These are phyloP conservation scores for Lepiota brunneoincarnata DNA, from an alignment of 768 basidiomycete species.

Conservation along the genomic window DNA sequence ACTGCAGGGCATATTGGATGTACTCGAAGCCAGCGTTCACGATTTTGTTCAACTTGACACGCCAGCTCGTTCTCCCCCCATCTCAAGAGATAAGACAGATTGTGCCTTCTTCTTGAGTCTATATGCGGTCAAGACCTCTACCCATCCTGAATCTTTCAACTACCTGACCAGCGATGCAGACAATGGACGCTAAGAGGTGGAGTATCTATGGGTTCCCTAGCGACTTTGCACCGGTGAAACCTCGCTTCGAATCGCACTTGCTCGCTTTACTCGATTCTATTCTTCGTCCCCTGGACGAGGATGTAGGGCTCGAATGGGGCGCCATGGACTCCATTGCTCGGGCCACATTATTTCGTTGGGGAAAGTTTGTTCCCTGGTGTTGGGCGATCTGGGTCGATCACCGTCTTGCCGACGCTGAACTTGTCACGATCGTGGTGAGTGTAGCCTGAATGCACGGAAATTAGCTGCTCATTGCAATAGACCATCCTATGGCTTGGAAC, in stretches of 20 bases:
- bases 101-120: slow-evolving; percentile 4
- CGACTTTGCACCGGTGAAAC: not conserved
- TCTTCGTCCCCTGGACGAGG: not conserved
- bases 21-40: slow-evolving; percentile 4
- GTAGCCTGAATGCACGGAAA: not conserved
- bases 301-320: not conserved
- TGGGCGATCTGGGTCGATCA: slow-evolving; percentile 65
- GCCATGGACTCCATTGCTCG: slow-evolving; percentile 26
- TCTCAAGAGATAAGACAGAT: not conserved
- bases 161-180: not conserved
- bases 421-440: slow-evolving; percentile 47
- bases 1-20: not conserved
- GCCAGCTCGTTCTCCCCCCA: not conserved
- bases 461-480: not conserved
- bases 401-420: slow-evolving; percentile 46
- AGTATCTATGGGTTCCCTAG: not conserved
- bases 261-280: slow-evolving; percentile 1
- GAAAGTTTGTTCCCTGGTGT: slow-evolving; percentile 54
- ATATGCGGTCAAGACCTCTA: not conserved
- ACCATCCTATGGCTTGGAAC: slow-evolving; percentile 7
- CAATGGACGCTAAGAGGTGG: not conserved
- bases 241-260: slow-evolving; percentile 2
- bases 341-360: slow-evolving; percentile 56
- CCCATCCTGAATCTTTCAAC: not conserved
- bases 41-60: slow-evolving; percentile 2